Evolutionary conservation across 176 grass and related monocot species (phyloP).

Genomic region (Typha latifolia): DNA sequence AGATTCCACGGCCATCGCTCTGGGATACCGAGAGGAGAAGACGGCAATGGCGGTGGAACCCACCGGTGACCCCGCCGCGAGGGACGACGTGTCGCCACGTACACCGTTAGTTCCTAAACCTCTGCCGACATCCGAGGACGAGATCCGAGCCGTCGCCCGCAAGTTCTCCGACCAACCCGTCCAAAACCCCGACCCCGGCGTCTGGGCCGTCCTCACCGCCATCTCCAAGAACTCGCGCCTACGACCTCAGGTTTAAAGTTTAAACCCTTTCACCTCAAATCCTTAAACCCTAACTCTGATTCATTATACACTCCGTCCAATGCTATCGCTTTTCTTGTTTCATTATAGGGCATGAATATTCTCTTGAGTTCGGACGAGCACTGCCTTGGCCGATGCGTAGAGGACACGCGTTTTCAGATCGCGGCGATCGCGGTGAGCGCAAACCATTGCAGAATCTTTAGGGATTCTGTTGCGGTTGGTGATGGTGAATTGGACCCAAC

Average conservation of each 20-base stretch:
- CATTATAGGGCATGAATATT: constrained; percentile 57
- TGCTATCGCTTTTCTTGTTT: background rate
- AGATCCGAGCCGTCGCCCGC: constrained; percentile 56
- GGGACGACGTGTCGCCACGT: too few species aligned
- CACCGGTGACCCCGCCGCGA: too few species aligned
- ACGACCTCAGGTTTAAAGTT: constrained; percentile 43
- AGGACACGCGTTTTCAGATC: constrained; percentile 51
- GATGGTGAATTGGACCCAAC: constrained; percentile 22
- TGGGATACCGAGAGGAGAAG: too few species aligned
- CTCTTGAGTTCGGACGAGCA: constrained; percentile 67
- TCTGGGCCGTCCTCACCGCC: constrained; percentile 81
- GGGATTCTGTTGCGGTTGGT: constrained; percentile 33
- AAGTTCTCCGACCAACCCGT: constrained; percentile 68
- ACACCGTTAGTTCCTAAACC: background rate
- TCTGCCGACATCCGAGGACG: constrained; percentile 35
- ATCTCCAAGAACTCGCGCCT: constrained; percentile 77
- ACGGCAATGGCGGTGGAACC: too few species aligned
- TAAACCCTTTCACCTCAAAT: constrained; percentile 1
- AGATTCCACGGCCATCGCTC: too few species aligned
- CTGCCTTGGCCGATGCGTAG: constrained; percentile 42
- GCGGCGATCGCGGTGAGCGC: constrained; percentile 26
- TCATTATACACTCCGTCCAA: too few species aligned
- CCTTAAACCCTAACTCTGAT: constrained; percentile 38
- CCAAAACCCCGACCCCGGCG: constrained; percentile 48
- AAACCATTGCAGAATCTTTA: constrained; percentile 78